These are phyloP conservation scores for Zelopaecilomyces penicillatus DNA, from an alignment of 2,329 filamentous ascomycete genomes.

Conservation along the genomic window DNA sequence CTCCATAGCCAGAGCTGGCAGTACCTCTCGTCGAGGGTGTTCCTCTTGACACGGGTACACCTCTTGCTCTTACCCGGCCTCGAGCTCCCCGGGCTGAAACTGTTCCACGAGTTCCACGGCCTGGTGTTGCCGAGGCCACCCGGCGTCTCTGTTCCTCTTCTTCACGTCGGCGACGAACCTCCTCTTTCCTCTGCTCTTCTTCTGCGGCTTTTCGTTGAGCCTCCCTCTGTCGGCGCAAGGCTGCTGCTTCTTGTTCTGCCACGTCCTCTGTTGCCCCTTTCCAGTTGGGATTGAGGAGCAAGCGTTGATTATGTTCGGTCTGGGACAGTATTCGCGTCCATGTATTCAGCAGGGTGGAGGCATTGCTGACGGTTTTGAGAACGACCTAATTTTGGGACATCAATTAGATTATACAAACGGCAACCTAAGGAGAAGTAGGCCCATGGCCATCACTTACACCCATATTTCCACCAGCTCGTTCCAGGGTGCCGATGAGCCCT, in stretches of 20 bases:
- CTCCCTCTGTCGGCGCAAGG: slow-evolving; percentile 62
- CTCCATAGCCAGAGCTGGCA: slow-evolving; percentile 18
- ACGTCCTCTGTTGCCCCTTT: slow-evolving; percentile 82
- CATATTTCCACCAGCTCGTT: slow-evolving; percentile 71
- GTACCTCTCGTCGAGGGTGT: slow-evolving; percentile 15
- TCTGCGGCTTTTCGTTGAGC: slow-evolving; percentile 69
- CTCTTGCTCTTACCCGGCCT: slow-evolving; percentile 20
- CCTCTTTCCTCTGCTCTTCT: slow-evolving; percentile 69
- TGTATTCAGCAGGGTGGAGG: slow-evolving; percentile 82
- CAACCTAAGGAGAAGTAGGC: no score
- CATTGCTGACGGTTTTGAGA: slow-evolving; percentile 73
- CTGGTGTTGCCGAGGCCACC: slow-evolving; percentile 18
- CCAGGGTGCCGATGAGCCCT: slow-evolving; percentile 61
- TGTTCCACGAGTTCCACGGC: slow-evolving; percentile 22
- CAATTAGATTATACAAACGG: not conserved
- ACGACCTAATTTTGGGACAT: slow-evolving; percentile 53
- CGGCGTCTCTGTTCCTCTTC: slow-evolving; percentile 44
- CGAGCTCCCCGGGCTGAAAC: slow-evolving; percentile 4
- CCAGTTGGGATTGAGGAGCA: slow-evolving; percentile 84
- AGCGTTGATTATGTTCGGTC: slow-evolving; percentile 91
- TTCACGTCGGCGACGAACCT: slow-evolving; percentile 54
- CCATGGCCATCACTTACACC: slow-evolving; percentile 36
- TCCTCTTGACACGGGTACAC: not conserved
- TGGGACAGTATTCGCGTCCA: slow-evolving; percentile 96
- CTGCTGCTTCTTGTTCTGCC: slow-evolving; percentile 77